A percentile compares a stretch with the other conserved stretches of the same genome.
Conservation (phyloP, 257 asterid genomes). For the Salvia splendens region DNA sequence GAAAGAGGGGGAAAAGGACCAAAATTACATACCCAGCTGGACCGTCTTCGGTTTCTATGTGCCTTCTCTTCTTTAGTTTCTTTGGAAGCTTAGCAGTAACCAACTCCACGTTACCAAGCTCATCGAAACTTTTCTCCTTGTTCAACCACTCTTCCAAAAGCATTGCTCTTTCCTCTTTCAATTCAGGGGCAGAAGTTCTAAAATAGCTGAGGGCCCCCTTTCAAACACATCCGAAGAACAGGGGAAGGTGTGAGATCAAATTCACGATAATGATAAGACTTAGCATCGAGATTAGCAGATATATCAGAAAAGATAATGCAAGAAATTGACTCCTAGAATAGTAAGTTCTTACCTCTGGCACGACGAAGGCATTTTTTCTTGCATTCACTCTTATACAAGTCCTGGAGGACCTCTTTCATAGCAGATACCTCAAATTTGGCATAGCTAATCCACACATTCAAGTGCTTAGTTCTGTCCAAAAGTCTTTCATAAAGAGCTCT, state of each 20-base stretch:
- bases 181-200: constrained; percentile 73
- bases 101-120: constrained; percentile 70
- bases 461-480: constrained; percentile 82
- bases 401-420: constrained; percentile 45
- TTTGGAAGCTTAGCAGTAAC: constrained; percentile 79
- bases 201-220: constrained; percentile 73
- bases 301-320: constrained; percentile 9
- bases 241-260: constrained; percentile 18
- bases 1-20: neutral
- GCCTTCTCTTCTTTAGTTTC: constrained; percentile 91
- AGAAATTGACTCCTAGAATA: neutral
- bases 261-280: constrained; percentile 12
- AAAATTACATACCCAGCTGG: constrained; percentile 63
- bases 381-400: constrained; percentile 47
- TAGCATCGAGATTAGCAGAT: neutral
- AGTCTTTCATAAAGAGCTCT: constrained; percentile 93
- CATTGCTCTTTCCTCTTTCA: constrained; percentile 95
- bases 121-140: constrained; percentile 70
- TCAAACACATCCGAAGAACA: constrained; percentile 66
- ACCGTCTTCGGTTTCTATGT: constrained; percentile 82
- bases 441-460: constrained; percentile 97
- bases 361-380: constrained; percentile 62
- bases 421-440: constrained; percentile 92
- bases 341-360: constrained; percentile 67
- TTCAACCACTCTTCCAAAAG: constrained; percentile 87